Base-by-base conservation (phyloP, 2,329 filamentous ascomycete genomes). In the Ascocoryne sarcoides region DNA sequence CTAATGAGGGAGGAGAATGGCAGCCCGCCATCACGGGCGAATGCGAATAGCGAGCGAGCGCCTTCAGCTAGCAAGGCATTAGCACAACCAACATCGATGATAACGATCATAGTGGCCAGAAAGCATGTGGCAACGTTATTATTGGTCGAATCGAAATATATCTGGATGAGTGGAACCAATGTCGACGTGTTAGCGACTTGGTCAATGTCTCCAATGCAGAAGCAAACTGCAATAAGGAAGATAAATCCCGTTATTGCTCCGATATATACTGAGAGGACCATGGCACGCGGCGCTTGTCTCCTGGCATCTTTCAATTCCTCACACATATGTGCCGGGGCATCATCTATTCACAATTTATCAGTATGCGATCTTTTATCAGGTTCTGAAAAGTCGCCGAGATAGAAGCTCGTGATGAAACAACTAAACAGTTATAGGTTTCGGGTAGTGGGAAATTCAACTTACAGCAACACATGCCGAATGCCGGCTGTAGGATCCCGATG, bases 271-370 rank as follows among this genome's bases (percentile, higher is more conserved):
- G 66, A 68, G 16, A 63, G 58, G 9, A 73, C 59, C 50, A 74
- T 71, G 1, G 66, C 66, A 44, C 62, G 56, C 0, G 73, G 73
- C 2, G 67, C 70, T 47, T 73, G 62, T 36, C 66, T 68, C 4
- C 65, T 63, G 0, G 71, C 65, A 36, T 71, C 62, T 36, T 65
- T 65, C 48, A 76, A 68, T 47, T 76, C 73, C 51, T 75, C 73
- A 0, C 65, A 69, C 70, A 76, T 74, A 26, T 75, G 71, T 0
- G 63, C 57, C 0, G 66, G 67, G 0, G 68, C 64, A 41, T 49
- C 50, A 18, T 50, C 47, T 53, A 19, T 14, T n/a, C n/a, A n/a
- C n/a, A n/a, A n/a, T n/a, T n/a, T n/a, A n/a, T n/a, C n/a, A n/a
- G n/a, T n/a, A n/a, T n/a, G n/a, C n/a, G n/a, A n/a, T n/a, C n/a